Base-by-base conservation (phyloP, 352 stramenopile genomes). In the Phytophthora colocasiae region DNA sequence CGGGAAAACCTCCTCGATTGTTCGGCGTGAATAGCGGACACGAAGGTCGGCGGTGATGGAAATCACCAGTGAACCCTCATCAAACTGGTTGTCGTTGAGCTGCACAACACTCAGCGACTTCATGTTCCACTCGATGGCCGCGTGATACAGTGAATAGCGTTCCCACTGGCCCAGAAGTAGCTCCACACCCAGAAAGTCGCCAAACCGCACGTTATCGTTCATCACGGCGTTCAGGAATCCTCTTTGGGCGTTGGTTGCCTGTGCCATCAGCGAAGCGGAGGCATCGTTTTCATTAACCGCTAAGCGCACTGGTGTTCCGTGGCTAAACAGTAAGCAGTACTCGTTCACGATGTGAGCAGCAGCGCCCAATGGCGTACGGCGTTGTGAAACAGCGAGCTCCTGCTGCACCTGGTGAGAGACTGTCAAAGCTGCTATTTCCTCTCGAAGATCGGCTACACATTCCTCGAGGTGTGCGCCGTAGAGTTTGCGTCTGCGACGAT, bases 271-370 rank as follows among this genome's bases (percentile, higher is more conserved):
- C 26, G 31, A 38, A 14, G 26, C 17, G 6, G 61, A 61, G 36
- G 24, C 45, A 44, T 63, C 22, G 34, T 69, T 48, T 17, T 49
- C 68, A 3, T 77, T 62, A 2, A 77, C 70, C 3, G 43, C 22
- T 12, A 81, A 68, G n/a, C 81, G 60, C 4, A 87, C 60, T 10
- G 79, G 77, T 7, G 77, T 65, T 9, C 79, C 79, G 36, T 59
- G 73, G 43, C 71, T 55, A 41, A 88, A 86, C n/a, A 78, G 71
- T 9, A 32, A 40, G 50, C 66, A 85, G 63, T 88, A 88, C 57
- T 84, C 74, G 27, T 57, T 69, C 43, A 81, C 70, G 34, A 80
- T 69, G 22, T 58, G 56, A 0, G 68, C 71, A 43, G 63, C 50
- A 15, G 54, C 69, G 7, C 45, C 69, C n/a, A 53, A 19, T 17